Evolutionary conservation across 805 yeast genomes (phyloP), one percentile per base, ranked within the genome.

Genomic region (Yamadazyma nakazawae): DNA sequence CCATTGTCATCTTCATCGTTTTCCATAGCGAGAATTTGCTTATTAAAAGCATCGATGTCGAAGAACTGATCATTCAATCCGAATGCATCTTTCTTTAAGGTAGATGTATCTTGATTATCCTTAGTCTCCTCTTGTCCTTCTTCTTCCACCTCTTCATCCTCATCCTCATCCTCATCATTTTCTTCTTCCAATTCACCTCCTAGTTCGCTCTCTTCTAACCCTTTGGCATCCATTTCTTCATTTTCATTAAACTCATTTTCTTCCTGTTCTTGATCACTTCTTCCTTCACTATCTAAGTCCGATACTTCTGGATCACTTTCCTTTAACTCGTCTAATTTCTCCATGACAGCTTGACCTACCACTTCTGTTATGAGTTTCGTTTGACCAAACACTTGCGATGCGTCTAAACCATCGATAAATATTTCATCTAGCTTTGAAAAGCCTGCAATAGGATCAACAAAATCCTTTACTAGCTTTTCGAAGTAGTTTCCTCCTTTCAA

Each of bases 321-420:
- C 2, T 51, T 55, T 48, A 84, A 58, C 32, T 67, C 71, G 2
- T 82, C 82, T 37, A 88, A 76, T 43, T 75, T 75, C 16, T 72
- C 75, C 60, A 87, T 60, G 31, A 89, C 65, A 37, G 75, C 73
- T 40, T 84, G 89, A 24, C 84, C 81, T 11, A 85, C 85, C 7
- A 84, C 85, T 48, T 90, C 97, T 34, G 89, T 70, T 16, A 92
- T 84, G 68, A 92, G 77, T 64, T 87, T 88, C 2, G 88, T 84
- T 66, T 92, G 98, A 46, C 92, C 96, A 89, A 92, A 92, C 0
- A 94, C 90, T 61, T 92, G 98, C 34, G 85, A 78, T 19, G 96
- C 83, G 62, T 88, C 96, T 45, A 92, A 71, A 0, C 97, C 98
- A 41, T 90, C 95, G 12, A 85, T 76, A 55, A 84, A 81, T 17